phyloP scores from a whole-genome alignment of 1,284 basidiomycete species.

The Sphagnurus paluster region DNA sequence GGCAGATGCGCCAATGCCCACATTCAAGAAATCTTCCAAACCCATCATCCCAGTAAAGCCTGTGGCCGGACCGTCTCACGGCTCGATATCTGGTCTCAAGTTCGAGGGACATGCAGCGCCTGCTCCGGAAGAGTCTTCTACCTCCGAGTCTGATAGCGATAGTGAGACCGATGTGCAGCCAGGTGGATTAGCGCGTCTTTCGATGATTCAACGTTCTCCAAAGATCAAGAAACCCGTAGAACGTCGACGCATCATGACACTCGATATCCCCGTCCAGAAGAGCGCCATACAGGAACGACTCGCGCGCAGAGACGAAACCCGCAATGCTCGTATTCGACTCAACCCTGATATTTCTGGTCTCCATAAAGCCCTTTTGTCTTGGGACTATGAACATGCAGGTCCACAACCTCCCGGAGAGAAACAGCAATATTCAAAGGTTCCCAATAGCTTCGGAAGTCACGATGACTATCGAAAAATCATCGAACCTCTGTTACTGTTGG shows the following conservation, averaged over 20 bases:
- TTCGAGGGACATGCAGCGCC: conserved; percentile 24
- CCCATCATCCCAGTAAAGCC: conserved; percentile 14
- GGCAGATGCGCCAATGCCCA: conserved; percentile 32
- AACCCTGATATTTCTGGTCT: conserved; percentile 83
- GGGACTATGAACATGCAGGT: conserved; percentile 80
- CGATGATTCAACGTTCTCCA: conserved; percentile 63
- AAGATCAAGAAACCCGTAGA: conserved; percentile 56
- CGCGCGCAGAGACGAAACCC: conserved; percentile 60
- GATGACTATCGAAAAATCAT: conserved; percentile 77
- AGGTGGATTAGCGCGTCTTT: conserved; percentile 54
- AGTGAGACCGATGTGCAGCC: conserved; percentile 51
- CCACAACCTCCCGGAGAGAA: conserved; percentile 54
- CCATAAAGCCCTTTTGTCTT: conserved; percentile 81
- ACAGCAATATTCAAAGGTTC: conserved; percentile 46
- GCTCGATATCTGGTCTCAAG: conserved; percentile 21
- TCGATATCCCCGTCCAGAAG: conserved; percentile 55
- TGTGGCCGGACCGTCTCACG: background rate
- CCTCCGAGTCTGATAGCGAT: conserved; percentile 22
- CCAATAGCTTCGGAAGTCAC: conserved; percentile 66
- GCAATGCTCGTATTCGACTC: conserved; percentile 67
- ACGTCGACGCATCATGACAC: conserved; percentile 69
- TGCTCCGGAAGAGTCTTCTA: conserved; percentile 18
- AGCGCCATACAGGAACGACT: conserved; percentile 50
- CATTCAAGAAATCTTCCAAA: conserved; percentile 32
- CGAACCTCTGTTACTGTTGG: conserved; percentile 86